Conservation (phyloP, 148 eudicot genomes). For the Cornus controversa region DNA sequence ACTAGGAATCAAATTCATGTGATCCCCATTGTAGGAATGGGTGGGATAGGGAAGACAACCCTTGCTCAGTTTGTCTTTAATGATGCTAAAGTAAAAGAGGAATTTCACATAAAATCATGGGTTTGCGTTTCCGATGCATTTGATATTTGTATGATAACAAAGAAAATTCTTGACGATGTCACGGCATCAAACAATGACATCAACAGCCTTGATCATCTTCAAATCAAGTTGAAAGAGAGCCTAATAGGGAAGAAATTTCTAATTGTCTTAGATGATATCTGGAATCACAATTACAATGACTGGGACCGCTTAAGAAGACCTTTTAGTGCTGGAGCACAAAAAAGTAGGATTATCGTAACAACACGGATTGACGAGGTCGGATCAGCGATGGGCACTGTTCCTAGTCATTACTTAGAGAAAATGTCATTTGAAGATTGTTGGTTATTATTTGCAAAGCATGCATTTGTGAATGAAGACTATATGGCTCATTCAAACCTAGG, state of each 20-base stretch:
- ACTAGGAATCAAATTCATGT: background rate
- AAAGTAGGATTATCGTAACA: too few species aligned
- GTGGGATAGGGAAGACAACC: too few species aligned
- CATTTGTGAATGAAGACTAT: too few species aligned
- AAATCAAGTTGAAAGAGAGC: too few species aligned
- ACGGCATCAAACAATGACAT: too few species aligned
- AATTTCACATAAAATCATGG: constrained; percentile 20
- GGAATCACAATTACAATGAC: constrained; percentile 21
- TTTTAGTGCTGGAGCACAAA: too few species aligned
- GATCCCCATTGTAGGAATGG: constrained; percentile 28
- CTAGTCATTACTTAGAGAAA: background rate
- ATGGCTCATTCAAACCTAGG: background rate
- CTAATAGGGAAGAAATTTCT: too few species aligned
- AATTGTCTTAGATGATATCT: constrained; percentile 21
- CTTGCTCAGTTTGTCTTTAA: constrained; percentile 23
- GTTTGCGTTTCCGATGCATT: background rate
- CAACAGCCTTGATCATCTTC: too few species aligned
- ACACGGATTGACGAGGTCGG: constrained; percentile 12
- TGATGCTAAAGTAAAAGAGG: background rate
- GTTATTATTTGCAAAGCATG: too few species aligned
- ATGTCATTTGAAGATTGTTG: too few species aligned
- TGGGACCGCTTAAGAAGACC: too few species aligned
- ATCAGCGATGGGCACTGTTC: constrained; percentile 7
- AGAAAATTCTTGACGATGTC: too few species aligned
- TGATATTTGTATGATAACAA: background rate